These are phyloP conservation scores for Magnaporthiopsis incrustans DNA, from an alignment of 2,329 filamentous ascomycete genomes.

Conservation along the genomic window DNA sequence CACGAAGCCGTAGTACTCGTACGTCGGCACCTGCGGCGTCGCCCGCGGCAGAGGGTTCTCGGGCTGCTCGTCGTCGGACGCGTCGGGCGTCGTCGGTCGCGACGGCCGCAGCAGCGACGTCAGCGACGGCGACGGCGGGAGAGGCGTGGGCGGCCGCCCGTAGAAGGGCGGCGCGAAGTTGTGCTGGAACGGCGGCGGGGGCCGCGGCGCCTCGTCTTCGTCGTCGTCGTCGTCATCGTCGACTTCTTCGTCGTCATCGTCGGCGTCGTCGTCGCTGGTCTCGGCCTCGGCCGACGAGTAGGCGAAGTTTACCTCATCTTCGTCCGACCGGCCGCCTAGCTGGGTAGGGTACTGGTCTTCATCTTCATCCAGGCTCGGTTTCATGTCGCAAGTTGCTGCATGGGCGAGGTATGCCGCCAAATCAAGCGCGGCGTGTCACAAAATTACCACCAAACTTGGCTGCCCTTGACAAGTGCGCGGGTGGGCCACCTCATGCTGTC, in stretches of 20 bases:
- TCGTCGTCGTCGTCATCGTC: slow-evolving; percentile 16
- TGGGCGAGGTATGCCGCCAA: background rate
- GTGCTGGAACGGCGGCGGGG: slow-evolving; percentile 39
- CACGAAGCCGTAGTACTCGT: slow-evolving; percentile 98
- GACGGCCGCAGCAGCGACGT: slow-evolving; percentile 87
- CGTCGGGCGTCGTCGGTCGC: slow-evolving; percentile 87
- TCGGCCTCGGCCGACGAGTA: slow-evolving; percentile 11
- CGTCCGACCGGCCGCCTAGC: slow-evolving; percentile 17
- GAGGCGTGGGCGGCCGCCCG: slow-evolving; percentile 87
- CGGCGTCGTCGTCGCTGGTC: slow-evolving; percentile 21
- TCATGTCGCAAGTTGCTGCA: slow-evolving; percentile 11
- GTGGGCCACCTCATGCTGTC: too few relatives aligned
- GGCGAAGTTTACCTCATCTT: slow-evolving; percentile 10
- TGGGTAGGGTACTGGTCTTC: slow-evolving; percentile 11
- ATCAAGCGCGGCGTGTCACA: background rate
- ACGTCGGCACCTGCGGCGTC: slow-evolving; percentile 91
- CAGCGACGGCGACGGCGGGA: slow-evolving; percentile 85
- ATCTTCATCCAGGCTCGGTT: slow-evolving; percentile 13
- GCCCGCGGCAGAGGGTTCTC: slow-evolving; percentile 67
- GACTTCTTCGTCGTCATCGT: slow-evolving; percentile 14
- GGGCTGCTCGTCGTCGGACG: slow-evolving; percentile 74
- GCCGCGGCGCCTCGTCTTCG: slow-evolving; percentile 22
- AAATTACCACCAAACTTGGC: background rate
- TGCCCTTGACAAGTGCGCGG: too few relatives aligned
- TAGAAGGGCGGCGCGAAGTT: slow-evolving; percentile 82